Evolutionary conservation across 768 basidiomycete genomes (phyloP), one percentile per base, ranked within the genome.

Genomic region (Mycena crocata): DNA sequence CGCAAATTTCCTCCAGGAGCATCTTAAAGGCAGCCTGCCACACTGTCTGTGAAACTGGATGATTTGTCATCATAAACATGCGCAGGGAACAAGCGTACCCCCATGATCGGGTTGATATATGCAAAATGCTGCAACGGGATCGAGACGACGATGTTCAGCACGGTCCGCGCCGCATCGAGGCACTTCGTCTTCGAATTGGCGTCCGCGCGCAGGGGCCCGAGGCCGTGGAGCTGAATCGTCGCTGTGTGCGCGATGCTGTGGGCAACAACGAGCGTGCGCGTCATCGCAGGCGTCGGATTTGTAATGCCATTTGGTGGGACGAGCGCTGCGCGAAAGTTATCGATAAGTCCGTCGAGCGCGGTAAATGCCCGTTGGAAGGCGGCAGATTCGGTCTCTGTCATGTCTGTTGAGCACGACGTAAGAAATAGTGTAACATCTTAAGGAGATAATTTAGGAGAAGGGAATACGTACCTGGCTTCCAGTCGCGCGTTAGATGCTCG

Each of bases 231-330:
- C 51, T 78, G 76, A 50, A 83, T 79, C 1, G 75, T 71, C 7
- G 82, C 78, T 17, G 77, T 73, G 26, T 77, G 74, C 19, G 79
- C 72, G 23, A 84, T 69, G 35, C 78, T 79, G 51, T 79, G 79
- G 5, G 76, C 78, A 2, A 82, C 67, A 17, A 79, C 63, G 19
- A 80, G 34, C 56, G 61, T 32, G 23, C 64, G 64, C 7, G 30
- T 46, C 52, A 52, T 62, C 2, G 56, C 32, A 2, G 62, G 44
- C 17, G 57, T 61, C 2, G 48, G 35, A 14, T 23, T 12, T 39
- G 30, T 4, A 14, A 56, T 39, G 19, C 8, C 23, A 32, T 31
- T 52, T 55, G 26, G 74, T 42, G 66, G 26, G 57, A 66, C 15
- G 31, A 19, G 69, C 55, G 13, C 67, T 61, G 13, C 74, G 44